Conservation (phyloP, 306 rosid species). For the Glycine tomentella region DNA sequence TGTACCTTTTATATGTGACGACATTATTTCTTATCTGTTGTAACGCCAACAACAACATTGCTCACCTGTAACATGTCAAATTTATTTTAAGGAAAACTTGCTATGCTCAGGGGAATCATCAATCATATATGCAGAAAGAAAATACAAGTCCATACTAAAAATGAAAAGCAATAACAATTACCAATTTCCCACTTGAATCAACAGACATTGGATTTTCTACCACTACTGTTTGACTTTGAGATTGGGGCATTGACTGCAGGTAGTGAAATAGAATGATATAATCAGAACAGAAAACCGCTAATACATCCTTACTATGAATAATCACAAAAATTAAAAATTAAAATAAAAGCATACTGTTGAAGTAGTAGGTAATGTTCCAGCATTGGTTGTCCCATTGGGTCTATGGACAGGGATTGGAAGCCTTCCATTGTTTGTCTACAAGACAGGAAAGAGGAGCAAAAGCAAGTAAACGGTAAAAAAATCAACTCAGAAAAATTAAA, state of each 20-base stretch:
- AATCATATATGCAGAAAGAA: constrained; percentile 31
- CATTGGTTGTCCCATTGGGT: constrained; percentile 70
- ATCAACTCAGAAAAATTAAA: background rate
- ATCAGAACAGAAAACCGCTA: constrained; percentile 27
- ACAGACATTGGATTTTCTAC: constrained; percentile 98
- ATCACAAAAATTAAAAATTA: background rate
- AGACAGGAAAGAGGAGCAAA: constrained; percentile 27
- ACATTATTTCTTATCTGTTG: constrained; percentile 80
- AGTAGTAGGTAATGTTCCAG: constrained; percentile 74
- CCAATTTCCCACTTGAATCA: constrained; percentile 96
- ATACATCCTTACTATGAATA: constrained; percentile 1
- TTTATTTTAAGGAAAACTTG: constrained; percentile 16
- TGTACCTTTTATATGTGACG: constrained; percentile 28
- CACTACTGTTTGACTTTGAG: constrained; percentile 91
- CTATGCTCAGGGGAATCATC: constrained; percentile 9
- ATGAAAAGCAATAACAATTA: constrained; percentile 45
- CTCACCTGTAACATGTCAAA: constrained; percentile 76
- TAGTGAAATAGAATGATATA: constrained; percentile 40
- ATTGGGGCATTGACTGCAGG: constrained; percentile 62
- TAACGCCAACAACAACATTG: constrained; percentile 96
- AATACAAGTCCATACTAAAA: background rate
- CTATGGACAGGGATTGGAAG: constrained; percentile 84
- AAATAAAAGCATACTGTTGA: constrained; percentile 68
- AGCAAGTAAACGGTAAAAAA: background rate
- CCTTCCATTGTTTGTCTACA: constrained; percentile 74